Evolutionary conservation across 2,329 filamentous ascomycete species (phyloP).

Genomic region (Apiospora aurea): DNA sequence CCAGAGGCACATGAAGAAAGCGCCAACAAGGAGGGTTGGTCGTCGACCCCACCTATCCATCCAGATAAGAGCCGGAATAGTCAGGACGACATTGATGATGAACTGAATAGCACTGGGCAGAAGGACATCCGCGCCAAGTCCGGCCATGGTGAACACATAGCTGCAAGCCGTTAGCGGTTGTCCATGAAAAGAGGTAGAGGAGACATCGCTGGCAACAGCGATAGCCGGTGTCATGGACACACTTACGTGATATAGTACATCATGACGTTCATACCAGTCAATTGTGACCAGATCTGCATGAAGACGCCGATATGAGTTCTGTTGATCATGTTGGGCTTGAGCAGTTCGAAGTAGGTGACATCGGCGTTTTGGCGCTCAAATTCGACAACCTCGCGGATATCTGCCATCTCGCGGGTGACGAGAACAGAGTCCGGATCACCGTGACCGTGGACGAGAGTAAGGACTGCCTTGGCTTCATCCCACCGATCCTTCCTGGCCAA

Average conservation of each 20-base stretch:
- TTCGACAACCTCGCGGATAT: constrained; percentile 77
- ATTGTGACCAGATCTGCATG: constrained; percentile 77
- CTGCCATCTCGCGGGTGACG: constrained; percentile 71
- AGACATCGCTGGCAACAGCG: not conserved
- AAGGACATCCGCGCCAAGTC: constrained; percentile 65
- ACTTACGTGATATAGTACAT: constrained; percentile 68
- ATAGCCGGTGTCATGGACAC: not conserved
- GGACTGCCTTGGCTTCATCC: constrained; percentile 54
- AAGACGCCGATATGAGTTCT: constrained; percentile 75
- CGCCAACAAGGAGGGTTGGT: constrained; percentile 68
- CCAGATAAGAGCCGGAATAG: constrained; percentile 75
- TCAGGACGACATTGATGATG: constrained; percentile 83
- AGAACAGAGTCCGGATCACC: constrained; percentile 71
- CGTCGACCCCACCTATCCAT: constrained; percentile 81
- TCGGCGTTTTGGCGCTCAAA: constrained; percentile 75
- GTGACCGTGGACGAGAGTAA: constrained; percentile 66
- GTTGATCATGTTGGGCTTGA: constrained; percentile 77
- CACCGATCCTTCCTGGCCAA: constrained; percentile 56
- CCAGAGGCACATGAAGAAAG: constrained; percentile 66
- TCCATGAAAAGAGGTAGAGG: not conserved
- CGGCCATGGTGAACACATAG: constrained; percentile 77
- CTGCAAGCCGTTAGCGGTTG: not conserved
- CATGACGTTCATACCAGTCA: constrained; percentile 81
- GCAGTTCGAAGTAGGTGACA: constrained; percentile 74
- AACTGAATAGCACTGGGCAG: constrained; percentile 75